Base-by-base conservation (phyloP, 1,139 yeast genomes). In the Saccharomycopsis hybrid region DNA sequence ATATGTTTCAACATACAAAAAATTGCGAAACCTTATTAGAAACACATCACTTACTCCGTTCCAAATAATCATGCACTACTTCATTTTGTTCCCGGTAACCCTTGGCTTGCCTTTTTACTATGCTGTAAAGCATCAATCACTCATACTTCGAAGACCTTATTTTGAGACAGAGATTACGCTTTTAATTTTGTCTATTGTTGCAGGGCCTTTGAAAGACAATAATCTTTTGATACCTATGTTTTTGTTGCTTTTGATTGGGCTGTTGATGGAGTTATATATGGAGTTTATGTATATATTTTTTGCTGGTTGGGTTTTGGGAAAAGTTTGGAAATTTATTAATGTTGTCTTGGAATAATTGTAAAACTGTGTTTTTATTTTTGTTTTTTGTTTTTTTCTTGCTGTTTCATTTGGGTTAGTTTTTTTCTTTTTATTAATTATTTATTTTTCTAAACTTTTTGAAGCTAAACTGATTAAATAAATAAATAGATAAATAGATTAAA, bases 201-300 rank as follows among this genome's bases (percentile, higher is more conserved):
- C 29, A 24, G 40, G 47, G 30, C 42, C 41, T 25, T 11, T 28
- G 5, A 18, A 39, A n/a, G 41, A 36, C 7, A 13, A 24, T 18
- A 25, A 44, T 31, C 18, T 44, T 18, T 5, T 24, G 5, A 4
- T 44, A 3, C 41, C 47, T 9, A 44, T 18, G 7, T 13, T 44
- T 29, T n/a, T 31, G 8, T 5, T 44, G 24, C 11, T 8, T 13
- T 28, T 44, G 5, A 30, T 30, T 27, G 47, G 47, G 8, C 33
- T 4, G 30, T 18, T 9, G 13, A 18, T 44, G 7, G 39, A 42
- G 3, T 18, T 44, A 3, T 36, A n/a, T 7, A 36, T 44, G 41
- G 47, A 44, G 31, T 11, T 30, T 18, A 7, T 36, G 9, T 44
- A 44, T 24, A 36, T 44, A 39, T 44, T 44, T n/a, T 44, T 44